Evolutionary conservation across 805 yeast genomes (phyloP).

Genomic region (Helenozyma rhizophorensis): DNA sequence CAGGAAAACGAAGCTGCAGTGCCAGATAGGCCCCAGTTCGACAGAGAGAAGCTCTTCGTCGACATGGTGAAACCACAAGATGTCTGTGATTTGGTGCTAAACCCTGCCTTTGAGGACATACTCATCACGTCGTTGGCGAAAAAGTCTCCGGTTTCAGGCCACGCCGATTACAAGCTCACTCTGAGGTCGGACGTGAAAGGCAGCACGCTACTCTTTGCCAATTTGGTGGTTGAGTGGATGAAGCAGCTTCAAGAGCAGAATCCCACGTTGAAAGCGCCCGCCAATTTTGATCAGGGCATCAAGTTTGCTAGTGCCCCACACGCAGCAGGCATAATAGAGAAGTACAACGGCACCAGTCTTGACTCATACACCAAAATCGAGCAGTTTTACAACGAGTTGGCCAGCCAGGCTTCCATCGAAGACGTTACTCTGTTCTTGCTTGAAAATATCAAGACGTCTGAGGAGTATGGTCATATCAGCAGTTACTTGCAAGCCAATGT

Average conservation of each 20-base stretch:
- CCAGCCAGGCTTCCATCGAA: constrained; percentile 5
- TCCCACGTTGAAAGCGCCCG: constrained; percentile 13
- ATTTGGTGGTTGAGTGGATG: constrained; percentile 27
- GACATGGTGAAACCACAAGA: constrained; percentile 32
- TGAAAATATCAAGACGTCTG: constrained; percentile 9
- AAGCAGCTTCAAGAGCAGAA: constrained; percentile 22
- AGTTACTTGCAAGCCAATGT: constrained; percentile 8
- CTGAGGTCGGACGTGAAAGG: constrained; percentile 9
- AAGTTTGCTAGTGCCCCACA: constrained; percentile 7
- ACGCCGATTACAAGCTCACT: constrained; percentile 18
- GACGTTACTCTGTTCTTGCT: constrained; percentile 12
- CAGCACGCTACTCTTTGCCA: constrained; percentile 23
- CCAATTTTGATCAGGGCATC: constrained; percentile 10
- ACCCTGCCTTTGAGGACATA: constrained; percentile 26
- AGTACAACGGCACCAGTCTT: constrained; percentile 3
- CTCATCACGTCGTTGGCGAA: constrained; percentile 26
- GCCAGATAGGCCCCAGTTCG: constrained; percentile 24
- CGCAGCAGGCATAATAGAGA: constrained; percentile 1
- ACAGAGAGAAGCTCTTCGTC: constrained; percentile 7
- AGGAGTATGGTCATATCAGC: constrained; percentile 11
- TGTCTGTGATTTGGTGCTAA: constrained; percentile 30
- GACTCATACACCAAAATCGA: constrained; percentile 2
- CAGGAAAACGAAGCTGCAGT: constrained; percentile 31
- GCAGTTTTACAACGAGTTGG: constrained; percentile 3
- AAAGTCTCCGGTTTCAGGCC: constrained; percentile 27